Evolutionary conservation across 495 filamentous ascomycete species (phyloP).

Genomic region (Xylaria venustula): DNA sequence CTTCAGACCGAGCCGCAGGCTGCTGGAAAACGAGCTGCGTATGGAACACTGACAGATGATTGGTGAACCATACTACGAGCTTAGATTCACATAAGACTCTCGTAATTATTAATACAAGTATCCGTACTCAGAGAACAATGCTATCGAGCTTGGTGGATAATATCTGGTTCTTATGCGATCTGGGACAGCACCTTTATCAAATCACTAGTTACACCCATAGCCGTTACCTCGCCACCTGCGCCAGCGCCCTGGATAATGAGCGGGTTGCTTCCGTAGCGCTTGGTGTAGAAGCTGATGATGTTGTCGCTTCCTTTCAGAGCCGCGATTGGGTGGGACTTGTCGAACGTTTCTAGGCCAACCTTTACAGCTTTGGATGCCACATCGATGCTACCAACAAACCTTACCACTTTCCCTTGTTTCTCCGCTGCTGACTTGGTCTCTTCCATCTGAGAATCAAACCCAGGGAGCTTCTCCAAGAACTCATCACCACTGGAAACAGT

Average conservation of each 20-base stretch:
- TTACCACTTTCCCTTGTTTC: slow-evolving; percentile 83
- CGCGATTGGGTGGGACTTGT: slow-evolving; percentile 80
- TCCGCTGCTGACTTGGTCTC: slow-evolving; percentile 73
- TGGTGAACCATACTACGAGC: neutral
- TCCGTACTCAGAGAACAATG: slow-evolving; percentile 14
- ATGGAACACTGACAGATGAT: slow-evolving; percentile 6
- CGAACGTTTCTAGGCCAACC: slow-evolving; percentile 86
- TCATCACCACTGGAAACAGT: slow-evolving; percentile 69
- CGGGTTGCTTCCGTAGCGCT: slow-evolving; percentile 85
- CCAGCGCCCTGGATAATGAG: slow-evolving; percentile 93
- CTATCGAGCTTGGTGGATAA: neutral
- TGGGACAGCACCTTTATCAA: slow-evolving; percentile 74
- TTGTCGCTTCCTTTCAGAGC: slow-evolving; percentile 95
- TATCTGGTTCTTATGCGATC: slow-evolving; percentile 25
- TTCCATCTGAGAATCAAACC: slow-evolving; percentile 83
- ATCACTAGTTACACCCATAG: slow-evolving; percentile 92
- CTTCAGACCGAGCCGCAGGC: slow-evolving; percentile 2
- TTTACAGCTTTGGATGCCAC: slow-evolving; percentile 71
- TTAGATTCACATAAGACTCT: neutral
- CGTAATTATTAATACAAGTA: slow-evolving; percentile 12
- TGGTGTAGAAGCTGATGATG: slow-evolving; percentile 96
- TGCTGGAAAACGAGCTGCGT: neutral
- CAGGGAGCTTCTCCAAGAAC: slow-evolving; percentile 73
- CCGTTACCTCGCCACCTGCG: slow-evolving; percentile 91
- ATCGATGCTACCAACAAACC: slow-evolving; percentile 93